phyloP scores from a whole-genome alignment of 805 yeast genomes.

The Metschnikowia koreensis region DNA sequence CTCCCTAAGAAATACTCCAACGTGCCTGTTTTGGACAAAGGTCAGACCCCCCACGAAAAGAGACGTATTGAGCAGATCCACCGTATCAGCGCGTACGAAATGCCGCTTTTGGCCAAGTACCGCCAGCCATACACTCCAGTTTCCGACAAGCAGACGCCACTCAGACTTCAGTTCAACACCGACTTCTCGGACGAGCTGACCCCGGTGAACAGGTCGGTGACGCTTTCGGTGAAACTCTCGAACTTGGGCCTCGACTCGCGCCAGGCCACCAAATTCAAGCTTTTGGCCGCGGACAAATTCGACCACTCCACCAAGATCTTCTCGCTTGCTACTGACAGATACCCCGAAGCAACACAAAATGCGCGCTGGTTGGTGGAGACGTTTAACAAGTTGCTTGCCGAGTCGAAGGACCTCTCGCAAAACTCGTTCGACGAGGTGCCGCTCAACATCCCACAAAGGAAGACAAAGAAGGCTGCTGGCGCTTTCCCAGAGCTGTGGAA shows the following conservation, averaged over 20 bases:
- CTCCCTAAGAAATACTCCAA: slow-evolving; percentile 39
- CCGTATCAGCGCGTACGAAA: slow-evolving; percentile 86
- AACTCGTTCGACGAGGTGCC: slow-evolving; percentile 74
- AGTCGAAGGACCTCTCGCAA: slow-evolving; percentile 62
- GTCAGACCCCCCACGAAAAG: slow-evolving; percentile 45
- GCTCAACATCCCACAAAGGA: slow-evolving; percentile 71
- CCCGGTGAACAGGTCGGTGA: slow-evolving; percentile 63
- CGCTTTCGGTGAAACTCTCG: slow-evolving; percentile 49
- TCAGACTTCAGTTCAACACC: slow-evolving; percentile 63
- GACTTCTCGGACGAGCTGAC: slow-evolving; percentile 76
- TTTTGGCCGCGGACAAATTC: slow-evolving; percentile 77
- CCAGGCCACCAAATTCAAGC: slow-evolving; percentile 70
- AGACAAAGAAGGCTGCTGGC: slow-evolving; percentile 38
- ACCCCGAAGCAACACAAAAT: slow-evolving; percentile 81
- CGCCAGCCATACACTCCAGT: slow-evolving; percentile 65
- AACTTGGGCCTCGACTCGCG: slow-evolving; percentile 52
- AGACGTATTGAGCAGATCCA: slow-evolving; percentile 74
- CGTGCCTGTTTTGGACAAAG: slow-evolving; percentile 33
- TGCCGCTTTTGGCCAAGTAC: slow-evolving; percentile 78
- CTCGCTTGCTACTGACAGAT: slow-evolving; percentile 62
- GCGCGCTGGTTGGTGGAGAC: slow-evolving; percentile 68
- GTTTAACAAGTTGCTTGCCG: slow-evolving; percentile 58
- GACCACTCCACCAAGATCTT: slow-evolving; percentile 58
- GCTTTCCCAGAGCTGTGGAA: slow-evolving; percentile 80
- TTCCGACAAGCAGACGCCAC: slow-evolving; percentile 44